phyloP scores from a whole-genome alignment of 805 yeast genomes.

The Starmerella bombicola region DNA sequence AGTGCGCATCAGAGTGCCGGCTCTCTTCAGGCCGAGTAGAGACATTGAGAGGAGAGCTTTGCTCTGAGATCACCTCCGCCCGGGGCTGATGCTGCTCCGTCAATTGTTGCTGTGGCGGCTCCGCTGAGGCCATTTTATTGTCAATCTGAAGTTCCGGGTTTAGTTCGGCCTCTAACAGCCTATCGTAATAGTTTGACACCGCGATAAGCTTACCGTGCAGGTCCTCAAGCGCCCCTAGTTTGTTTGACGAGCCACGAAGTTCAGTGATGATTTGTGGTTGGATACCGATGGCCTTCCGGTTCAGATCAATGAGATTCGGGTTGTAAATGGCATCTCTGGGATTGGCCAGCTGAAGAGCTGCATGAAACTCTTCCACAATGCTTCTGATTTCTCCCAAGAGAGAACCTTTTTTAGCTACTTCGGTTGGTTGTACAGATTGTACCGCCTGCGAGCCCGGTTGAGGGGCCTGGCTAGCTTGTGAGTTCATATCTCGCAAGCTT shows the following conservation, averaged over 20 bases:
- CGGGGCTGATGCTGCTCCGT: no score
- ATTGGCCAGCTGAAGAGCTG: slow-evolving; percentile 12
- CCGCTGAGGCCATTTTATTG: no score
- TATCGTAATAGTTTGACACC: slow-evolving; percentile 21
- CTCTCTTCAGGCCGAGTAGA: no score
- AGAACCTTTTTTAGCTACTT: not conserved
- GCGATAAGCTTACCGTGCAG: slow-evolving; percentile 21
- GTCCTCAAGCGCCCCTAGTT: slow-evolving; percentile 21
- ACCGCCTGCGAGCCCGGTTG: not conserved
- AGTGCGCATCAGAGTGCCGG: no score
- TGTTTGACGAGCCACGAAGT: slow-evolving; percentile 18
- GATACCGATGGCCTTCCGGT: slow-evolving; percentile 16
- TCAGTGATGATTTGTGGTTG: slow-evolving; percentile 22
- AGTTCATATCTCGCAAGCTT: slow-evolving; percentile 57
- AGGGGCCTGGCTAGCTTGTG: not conserved
- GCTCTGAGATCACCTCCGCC: no score
- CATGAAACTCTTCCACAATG: slow-evolving; percentile 9
- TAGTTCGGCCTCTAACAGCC: slow-evolving; percentile 22
- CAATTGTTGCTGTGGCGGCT: no score
- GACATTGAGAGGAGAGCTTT: no score
- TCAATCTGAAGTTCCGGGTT: slow-evolving; percentile 11
- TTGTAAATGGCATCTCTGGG: slow-evolving; percentile 22
- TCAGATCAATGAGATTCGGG: slow-evolving; percentile 14
- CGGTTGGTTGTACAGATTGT: not conserved
- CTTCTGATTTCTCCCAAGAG: slow-evolving; percentile 12